These are phyloP conservation scores for Hanseniaspora gamundiae DNA, from an alignment of 1,139 yeast species.

Conservation along the genomic window DNA sequence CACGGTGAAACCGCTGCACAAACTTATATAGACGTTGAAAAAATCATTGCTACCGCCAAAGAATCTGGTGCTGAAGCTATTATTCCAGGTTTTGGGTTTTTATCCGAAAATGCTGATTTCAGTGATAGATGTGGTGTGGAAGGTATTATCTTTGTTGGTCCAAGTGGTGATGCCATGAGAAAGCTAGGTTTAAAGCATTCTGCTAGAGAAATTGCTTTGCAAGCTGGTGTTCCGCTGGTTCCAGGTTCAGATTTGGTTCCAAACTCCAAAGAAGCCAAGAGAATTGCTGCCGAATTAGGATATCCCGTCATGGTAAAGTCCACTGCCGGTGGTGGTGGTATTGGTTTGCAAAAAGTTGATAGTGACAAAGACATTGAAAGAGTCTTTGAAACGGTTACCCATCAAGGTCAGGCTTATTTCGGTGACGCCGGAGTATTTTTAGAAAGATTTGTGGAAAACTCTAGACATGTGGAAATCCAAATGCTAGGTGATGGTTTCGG, in stretches of 20 bases:
- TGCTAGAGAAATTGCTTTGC: slow-evolving; percentile 83
- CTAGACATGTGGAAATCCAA: slow-evolving; percentile 94
- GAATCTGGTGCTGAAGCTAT: slow-evolving; percentile 79
- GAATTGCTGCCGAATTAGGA: slow-evolving; percentile 63
- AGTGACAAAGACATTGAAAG: slow-evolving; percentile 64
- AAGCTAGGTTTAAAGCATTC: slow-evolving; percentile 88
- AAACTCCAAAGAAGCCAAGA: slow-evolving; percentile 58
- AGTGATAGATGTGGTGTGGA: slow-evolving; percentile 75
- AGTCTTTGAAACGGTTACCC: slow-evolving; percentile 82
- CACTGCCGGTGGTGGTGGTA: slow-evolving; percentile 99
- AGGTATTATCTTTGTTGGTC: slow-evolving; percentile 89
- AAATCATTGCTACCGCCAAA: slow-evolving; percentile 76
- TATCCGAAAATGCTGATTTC: slow-evolving; percentile 92
- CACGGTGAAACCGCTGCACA: slow-evolving; percentile 80
- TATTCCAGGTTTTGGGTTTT: slow-evolving; percentile 93
- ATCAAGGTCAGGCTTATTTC: slow-evolving; percentile 84
- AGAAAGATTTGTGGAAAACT: slow-evolving; percentile 85
- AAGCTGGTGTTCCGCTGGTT: slow-evolving; percentile 85
- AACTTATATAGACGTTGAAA: slow-evolving; percentile 75
- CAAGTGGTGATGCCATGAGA: slow-evolving; percentile 85
- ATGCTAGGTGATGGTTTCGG: slow-evolving; percentile 94
- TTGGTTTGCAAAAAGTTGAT: slow-evolving; percentile 89
- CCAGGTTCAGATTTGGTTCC: slow-evolving; percentile 85
- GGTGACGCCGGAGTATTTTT: slow-evolving; percentile 92
- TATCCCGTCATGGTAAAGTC: slow-evolving; percentile 95